Evolutionary conservation across 495 filamentous ascomycete species (phyloP).

Genomic region (Tuber indicum): DNA sequence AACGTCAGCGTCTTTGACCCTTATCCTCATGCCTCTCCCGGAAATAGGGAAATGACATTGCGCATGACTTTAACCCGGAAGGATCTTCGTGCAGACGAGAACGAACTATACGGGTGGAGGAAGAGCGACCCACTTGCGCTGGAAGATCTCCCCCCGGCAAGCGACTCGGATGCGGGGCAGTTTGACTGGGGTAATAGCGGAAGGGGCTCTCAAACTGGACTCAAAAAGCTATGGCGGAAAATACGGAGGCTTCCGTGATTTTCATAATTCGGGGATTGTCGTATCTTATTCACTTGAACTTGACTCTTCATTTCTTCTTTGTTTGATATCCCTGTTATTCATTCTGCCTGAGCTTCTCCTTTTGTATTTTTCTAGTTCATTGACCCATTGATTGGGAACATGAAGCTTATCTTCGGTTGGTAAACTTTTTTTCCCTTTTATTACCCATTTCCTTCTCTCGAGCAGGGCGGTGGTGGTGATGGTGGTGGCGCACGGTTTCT

Average conservation of each 20-base stretch:
- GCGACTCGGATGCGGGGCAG: constrained; percentile 45
- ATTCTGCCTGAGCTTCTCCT: constrained; percentile 12
- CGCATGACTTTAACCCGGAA: constrained; percentile 90
- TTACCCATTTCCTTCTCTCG: constrained; percentile 12
- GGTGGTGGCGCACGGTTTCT: constrained; percentile 31
- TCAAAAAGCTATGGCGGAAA: constrained; percentile 36
- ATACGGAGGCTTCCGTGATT: constrained; percentile 31
- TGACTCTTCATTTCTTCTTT: constrained; percentile 10
- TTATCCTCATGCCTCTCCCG: constrained; percentile 53
- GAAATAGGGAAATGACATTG: constrained; percentile 82
- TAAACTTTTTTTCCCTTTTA: constrained; percentile 1
- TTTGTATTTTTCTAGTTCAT: constrained; percentile 5
- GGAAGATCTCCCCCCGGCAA: constrained; percentile 49
- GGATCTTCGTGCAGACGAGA: constrained; percentile 67
- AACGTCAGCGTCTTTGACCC: constrained; percentile 33
- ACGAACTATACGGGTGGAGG: constrained; percentile 56
- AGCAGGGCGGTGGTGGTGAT: constrained; percentile 17
- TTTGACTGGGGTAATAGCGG: constrained; percentile 33
- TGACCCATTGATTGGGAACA: neutral
- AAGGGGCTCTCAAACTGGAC: constrained; percentile 30
- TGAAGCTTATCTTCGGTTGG: constrained; percentile 9
- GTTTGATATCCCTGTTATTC: constrained; percentile 9
- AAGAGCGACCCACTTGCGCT: constrained; percentile 52
- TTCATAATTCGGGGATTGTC: neutral
- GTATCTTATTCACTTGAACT: neutral